Evolutionary conservation across 768 basidiomycete genomes (phyloP).

Genomic region (Phlebiopsis flavidoalba): DNA sequence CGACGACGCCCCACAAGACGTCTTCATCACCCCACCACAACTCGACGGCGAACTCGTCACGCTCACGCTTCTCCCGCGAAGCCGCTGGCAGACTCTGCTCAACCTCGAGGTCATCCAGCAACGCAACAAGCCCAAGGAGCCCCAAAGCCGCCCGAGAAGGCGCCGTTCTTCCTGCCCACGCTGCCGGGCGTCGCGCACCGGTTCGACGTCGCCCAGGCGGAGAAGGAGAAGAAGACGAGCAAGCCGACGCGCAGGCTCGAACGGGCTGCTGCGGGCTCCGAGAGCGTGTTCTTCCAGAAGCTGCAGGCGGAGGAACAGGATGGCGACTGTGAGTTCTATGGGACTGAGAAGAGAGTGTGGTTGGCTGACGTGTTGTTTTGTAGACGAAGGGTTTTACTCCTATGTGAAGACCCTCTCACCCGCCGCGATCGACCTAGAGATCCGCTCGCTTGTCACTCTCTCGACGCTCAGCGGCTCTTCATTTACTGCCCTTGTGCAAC

Average conservation of each 20-base stretch:
- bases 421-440: conserved; percentile 85
- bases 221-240: conserved; percentile 30
- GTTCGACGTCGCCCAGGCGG: conserved; percentile 55
- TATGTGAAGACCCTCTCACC: conserved; percentile 85
- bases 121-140: conserved; percentile 95
- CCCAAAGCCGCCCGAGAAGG: conserved; percentile 94
- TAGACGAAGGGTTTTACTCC: conserved; percentile 80
- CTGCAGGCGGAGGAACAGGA: conserved; percentile 49
- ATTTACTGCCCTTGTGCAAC: conserved; percentile 65
- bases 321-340: conserved; percentile 62
- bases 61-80: conserved; percentile 84
- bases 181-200: conserved; percentile 82
- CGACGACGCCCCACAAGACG: conserved; percentile 54
- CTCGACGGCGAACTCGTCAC: conserved; percentile 90
- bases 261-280: conserved; percentile 42
- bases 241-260: conserved; percentile 46
- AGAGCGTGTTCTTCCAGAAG: conserved; percentile 69
- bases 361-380: not conserved
- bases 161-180: conserved; percentile 96
- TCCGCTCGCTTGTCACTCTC: conserved; percentile 67
- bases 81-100: conserved; percentile 94
- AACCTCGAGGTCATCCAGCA: conserved; percentile 94
- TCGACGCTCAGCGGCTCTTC: conserved; percentile 63
- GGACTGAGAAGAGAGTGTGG: too few species aligned
- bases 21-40: conserved; percentile 84